phyloP scores from a whole-genome alignment of 129 eudicot species.

The Ambrosia trifida region DNA sequence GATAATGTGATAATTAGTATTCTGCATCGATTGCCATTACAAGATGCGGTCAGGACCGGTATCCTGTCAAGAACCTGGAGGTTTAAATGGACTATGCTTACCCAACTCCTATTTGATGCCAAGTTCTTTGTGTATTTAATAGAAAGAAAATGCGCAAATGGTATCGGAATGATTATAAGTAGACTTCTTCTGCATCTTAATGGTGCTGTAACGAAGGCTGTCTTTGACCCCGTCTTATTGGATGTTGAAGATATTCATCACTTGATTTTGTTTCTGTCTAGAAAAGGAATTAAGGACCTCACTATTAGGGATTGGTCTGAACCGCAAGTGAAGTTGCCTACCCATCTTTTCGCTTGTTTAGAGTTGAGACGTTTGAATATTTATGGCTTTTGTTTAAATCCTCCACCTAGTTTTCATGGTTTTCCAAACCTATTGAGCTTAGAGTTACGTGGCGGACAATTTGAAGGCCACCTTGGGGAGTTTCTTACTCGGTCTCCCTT shows the following conservation, averaged over 20 bases:
- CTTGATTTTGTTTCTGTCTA: not conserved
- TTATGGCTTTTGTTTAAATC: not conserved
- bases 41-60: conserved; percentile 4
- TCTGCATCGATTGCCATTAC: not conserved
- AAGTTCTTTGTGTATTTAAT: not conserved
- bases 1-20: conserved; percentile 17
- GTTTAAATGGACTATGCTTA: conserved; percentile 23
- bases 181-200: conserved; percentile 13
- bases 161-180: not conserved
- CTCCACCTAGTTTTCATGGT: not conserved
- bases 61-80: conserved; percentile 16
- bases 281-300: conserved; percentile 6
- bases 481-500: not conserved
- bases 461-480: not conserved
- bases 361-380: not conserved
- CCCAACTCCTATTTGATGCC: conserved; percentile 7
- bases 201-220: conserved; percentile 6
- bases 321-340: not conserved
- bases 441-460: not conserved
- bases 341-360: not conserved
- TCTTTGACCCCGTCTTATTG: too few relatives aligned
- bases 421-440: conserved; percentile 17
- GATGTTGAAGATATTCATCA: not conserved
- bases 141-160: not conserved
- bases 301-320: not conserved